Evolutionary conservation across 345 rosid genomes (phyloP), one percentile per base, ranked within the genome.

Genomic region (Euphorbia peplus): DNA sequence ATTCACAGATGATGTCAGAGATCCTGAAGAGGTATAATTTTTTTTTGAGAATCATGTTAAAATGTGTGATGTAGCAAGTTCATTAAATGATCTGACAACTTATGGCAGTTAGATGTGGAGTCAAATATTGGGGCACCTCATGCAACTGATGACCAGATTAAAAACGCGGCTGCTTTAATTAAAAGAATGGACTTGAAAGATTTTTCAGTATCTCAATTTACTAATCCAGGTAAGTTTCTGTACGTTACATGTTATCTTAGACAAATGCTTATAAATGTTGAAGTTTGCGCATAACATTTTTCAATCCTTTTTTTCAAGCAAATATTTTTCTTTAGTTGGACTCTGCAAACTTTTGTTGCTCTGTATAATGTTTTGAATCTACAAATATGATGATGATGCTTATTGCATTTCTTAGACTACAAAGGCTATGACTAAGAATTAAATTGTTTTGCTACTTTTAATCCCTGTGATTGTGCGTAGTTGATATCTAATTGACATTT

Each of bases 1-100:
- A 37, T 95, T 89, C 76, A 67, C 89, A 69, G 90, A 91, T 66
- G 99, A 95, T 79, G 75, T 95, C 73, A 87, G 99, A 84, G 82
- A 82, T 24, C 61, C 79, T 68, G 97, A 95, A 78, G 91, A 89
- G 96, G 97, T 83, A 84, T 76, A 85, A 69, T 30, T 67, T 26
- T 8, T 44, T 66, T 64, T 15, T 28, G n/a, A 44, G 50, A 80
- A 56, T 55, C 71, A 64, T 35, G 60, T 37, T 53, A 28, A 65
- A 74, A 65, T 37, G 13, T 26, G 30, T 73, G 71, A 39, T 72
- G 37, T 54, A 18, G 35, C 71, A 54, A 44, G 50, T 59, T 67
- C 67, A 26, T 59, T 51, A 50, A 70, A 81, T 58, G 46, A 71
- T 22, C 50, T 77, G 68, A 52, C 61, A 53, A 30, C 39, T 41